phyloP scores from a whole-genome alignment of 2,329 filamentous ascomycete genomes.

The Cytospora leucostoma region DNA sequence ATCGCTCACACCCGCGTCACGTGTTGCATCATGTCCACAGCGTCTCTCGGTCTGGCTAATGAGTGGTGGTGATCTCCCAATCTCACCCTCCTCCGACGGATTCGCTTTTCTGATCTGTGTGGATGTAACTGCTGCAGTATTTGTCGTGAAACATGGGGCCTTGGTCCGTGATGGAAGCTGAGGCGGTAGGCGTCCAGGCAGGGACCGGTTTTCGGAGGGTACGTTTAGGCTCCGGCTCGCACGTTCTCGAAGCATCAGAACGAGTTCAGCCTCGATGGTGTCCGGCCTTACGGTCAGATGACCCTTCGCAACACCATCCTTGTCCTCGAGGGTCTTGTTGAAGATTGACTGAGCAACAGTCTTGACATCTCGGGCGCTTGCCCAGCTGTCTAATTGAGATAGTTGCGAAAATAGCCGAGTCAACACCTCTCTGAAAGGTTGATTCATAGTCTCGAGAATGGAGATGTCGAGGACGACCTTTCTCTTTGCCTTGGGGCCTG shows the following conservation, averaged over 20 bases:
- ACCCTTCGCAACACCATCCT: slow-evolving; percentile 28
- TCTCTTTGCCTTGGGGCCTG: slow-evolving; percentile 6
- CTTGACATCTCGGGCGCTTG: slow-evolving; percentile 63
- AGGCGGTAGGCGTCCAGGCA: neutral
- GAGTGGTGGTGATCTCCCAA: neutral
- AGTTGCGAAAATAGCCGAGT: slow-evolving; percentile 43
- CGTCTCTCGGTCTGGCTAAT: neutral
- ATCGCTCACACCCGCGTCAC: slow-evolving; percentile 62
- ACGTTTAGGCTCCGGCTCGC: slow-evolving; percentile 23
- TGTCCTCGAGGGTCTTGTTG: slow-evolving; percentile 39
- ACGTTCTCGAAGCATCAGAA: slow-evolving; percentile 31
- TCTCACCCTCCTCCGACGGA: neutral
- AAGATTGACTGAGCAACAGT: slow-evolving; percentile 56
- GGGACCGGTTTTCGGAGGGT: neutral
- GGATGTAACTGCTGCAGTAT: neutral
- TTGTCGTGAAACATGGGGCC: neutral
- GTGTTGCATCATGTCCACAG: slow-evolving; percentile 28
- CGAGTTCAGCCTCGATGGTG: slow-evolving; percentile 27
- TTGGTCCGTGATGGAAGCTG: neutral
- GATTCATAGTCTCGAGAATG: slow-evolving; percentile 34
- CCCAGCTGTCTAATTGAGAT: slow-evolving; percentile 53
- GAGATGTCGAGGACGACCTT: slow-evolving; percentile 32
- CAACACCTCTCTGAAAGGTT: slow-evolving; percentile 33
- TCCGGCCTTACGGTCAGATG: slow-evolving; percentile 23
- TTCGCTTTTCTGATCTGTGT: neutral